These are phyloP conservation scores for Apiospora koreana DNA, from an alignment of 2,329 filamentous ascomycete species.

Conservation along the genomic window DNA sequence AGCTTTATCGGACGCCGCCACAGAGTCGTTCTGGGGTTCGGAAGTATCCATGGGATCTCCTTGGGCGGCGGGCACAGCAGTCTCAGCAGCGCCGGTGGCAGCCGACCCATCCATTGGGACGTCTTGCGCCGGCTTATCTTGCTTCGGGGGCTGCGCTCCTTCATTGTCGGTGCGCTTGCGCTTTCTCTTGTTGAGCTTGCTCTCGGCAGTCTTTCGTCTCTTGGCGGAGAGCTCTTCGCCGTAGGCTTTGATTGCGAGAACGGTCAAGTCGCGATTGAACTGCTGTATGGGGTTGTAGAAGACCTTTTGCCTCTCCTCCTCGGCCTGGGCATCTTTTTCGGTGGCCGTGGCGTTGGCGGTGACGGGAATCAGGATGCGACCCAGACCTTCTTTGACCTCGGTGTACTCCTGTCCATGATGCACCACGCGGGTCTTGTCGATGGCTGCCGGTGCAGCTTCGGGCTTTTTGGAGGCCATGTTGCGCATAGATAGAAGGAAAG, in stretches of 20 bases:
- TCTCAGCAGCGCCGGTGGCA: not conserved
- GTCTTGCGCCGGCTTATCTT: slow-evolving; percentile 21
- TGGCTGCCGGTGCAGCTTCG: slow-evolving; percentile 24
- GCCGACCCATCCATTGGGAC: slow-evolving; percentile 15
- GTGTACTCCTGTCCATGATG: slow-evolving; percentile 51
- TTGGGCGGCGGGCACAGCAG: not conserved
- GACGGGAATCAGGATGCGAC: slow-evolving; percentile 56
- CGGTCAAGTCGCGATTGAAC: slow-evolving; percentile 94
- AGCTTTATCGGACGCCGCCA: not conserved
- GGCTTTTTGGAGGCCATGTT: slow-evolving; percentile 28
- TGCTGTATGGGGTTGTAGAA: slow-evolving; percentile 99
- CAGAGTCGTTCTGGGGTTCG: slow-evolving; percentile 9
- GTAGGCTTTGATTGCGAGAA: slow-evolving; percentile 88
- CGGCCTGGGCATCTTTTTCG: slow-evolving; percentile 38
- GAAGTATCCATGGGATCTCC: slow-evolving; percentile 17
- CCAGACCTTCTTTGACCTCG: slow-evolving; percentile 56
- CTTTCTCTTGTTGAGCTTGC: slow-evolving; percentile 46
- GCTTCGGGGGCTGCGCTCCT: slow-evolving; percentile 24
- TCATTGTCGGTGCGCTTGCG: slow-evolving; percentile 31
- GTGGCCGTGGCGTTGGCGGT: slow-evolving; percentile 34
- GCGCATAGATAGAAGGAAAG: slow-evolving; percentile 12
- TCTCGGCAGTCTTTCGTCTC: slow-evolving; percentile 44
- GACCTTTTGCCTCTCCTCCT: slow-evolving; percentile 71
- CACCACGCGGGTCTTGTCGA: slow-evolving; percentile 34
- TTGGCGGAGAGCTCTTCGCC: slow-evolving; percentile 65